These are phyloP conservation scores for Suhomyces kilbournensis DNA, from an alignment of 805 yeast genomes.

Conservation along the genomic window DNA sequence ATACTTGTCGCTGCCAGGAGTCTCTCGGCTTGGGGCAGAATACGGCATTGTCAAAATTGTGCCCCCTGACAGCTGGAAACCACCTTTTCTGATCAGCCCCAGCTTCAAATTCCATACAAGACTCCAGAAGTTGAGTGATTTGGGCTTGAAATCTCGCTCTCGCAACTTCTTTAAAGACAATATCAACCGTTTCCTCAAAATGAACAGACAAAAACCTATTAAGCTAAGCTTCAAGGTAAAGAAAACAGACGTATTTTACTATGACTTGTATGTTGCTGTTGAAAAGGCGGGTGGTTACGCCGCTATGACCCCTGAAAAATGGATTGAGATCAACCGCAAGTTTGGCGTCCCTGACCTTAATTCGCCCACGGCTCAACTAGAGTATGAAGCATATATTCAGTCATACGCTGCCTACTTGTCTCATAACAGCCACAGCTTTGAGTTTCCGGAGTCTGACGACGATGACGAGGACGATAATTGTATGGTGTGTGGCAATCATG, in stretches of 20 bases:
- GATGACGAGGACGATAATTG: conserved; percentile 38
- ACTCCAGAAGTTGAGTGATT: conserved; percentile 62
- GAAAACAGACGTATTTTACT: conserved; percentile 25
- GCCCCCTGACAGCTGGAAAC: conserved; percentile 54
- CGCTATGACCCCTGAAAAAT: conserved; percentile 15
- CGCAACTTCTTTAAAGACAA: conserved; percentile 61
- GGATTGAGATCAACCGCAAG: conserved; percentile 21
- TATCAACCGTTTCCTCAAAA: conserved; percentile 53
- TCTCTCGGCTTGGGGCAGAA: conserved; percentile 40
- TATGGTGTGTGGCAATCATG: conserved; percentile 45
- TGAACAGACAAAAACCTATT: conserved; percentile 29
- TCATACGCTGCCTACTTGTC: conserved; percentile 33
- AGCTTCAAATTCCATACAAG: conserved; percentile 64
- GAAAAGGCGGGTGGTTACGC: conserved; percentile 21
- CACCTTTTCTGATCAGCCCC: conserved; percentile 54
- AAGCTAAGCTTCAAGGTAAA: conserved; percentile 18
- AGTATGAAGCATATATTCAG: conserved; percentile 23
- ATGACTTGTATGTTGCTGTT: conserved; percentile 38
- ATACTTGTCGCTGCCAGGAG: conserved; percentile 42
- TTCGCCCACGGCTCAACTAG: conserved; percentile 17
- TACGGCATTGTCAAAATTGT: conserved; percentile 52
- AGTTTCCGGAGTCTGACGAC: conserved; percentile 29
- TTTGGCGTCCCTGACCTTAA: conserved; percentile 10
- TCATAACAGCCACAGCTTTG: conserved; percentile 20
- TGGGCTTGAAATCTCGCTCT: conserved; percentile 61